Evolutionary conservation across 208 protist species (phyloP).

Genomic region (Acanthamoeba castellanii): DNA sequence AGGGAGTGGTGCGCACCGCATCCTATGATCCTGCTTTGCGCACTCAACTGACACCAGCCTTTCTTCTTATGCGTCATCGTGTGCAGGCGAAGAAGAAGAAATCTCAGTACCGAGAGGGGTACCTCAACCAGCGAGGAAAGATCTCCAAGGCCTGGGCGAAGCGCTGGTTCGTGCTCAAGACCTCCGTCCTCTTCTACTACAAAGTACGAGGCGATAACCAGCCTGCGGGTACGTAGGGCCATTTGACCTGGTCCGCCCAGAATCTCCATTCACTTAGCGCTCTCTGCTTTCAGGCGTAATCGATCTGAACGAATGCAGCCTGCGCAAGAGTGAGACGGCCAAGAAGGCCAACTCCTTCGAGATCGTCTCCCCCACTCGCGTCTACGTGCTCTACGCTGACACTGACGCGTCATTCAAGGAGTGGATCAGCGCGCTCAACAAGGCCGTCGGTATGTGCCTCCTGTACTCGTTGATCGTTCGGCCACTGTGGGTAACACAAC

Average conservation of each 20-base stretch:
- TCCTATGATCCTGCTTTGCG: too few relatives aligned
- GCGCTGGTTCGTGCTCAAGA: slow-evolving; percentile 72
- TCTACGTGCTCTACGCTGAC: slow-evolving; percentile 70
- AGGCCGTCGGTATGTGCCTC: neutral
- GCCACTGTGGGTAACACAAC: neutral
- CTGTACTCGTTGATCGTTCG: neutral
- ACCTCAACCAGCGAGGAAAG: slow-evolving; percentile 60
- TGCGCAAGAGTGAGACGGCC: slow-evolving; percentile 40
- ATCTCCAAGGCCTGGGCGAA: slow-evolving; percentile 66
- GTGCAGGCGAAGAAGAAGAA: slow-evolving; percentile 68
- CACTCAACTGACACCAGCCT: neutral
- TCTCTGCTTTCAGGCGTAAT: slow-evolving; percentile 32
- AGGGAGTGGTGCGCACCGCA: slow-evolving; percentile 43
- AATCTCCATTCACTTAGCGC: neutral
- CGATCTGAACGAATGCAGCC: slow-evolving; percentile 30
- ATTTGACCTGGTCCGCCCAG: neutral
- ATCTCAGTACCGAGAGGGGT: slow-evolving; percentile 56
- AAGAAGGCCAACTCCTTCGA: slow-evolving; percentile 71
- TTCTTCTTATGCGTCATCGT: neutral
- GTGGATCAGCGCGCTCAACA: slow-evolving; percentile 57
- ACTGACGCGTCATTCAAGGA: neutral
- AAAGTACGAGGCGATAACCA: slow-evolving; percentile 64
- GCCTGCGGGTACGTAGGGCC: neutral
- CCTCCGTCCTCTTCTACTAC: slow-evolving; percentile 44
- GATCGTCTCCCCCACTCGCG: slow-evolving; percentile 15